These are phyloP conservation scores for Bathelium albidoporum DNA, from an alignment of 495 filamentous ascomycete genomes.

Conservation along the genomic window DNA sequence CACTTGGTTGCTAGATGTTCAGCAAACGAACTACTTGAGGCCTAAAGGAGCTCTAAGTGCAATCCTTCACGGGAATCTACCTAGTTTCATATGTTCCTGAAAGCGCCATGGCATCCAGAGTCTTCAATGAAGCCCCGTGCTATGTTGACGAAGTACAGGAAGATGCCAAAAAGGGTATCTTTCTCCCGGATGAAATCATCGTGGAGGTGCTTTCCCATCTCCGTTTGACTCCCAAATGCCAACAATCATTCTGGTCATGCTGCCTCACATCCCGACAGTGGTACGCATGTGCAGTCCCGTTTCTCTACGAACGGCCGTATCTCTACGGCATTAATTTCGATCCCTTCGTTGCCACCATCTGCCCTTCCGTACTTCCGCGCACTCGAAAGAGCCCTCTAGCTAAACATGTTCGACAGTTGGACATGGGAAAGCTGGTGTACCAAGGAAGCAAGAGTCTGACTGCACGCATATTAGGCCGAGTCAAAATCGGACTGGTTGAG, in stretches of 20 bases:
- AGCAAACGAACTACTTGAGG: too few species aligned
- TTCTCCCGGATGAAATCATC: conserved; percentile 44
- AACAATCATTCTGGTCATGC: conserved; percentile 42
- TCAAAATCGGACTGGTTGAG: conserved; percentile 46
- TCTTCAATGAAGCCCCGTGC: not conserved
- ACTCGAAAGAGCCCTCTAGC: conserved; percentile 46
- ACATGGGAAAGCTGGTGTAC: conserved; percentile 53
- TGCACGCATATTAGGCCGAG: conserved; percentile 50
- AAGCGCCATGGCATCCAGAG: not conserved
- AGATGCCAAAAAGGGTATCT: not conserved
- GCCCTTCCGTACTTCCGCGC: conserved; percentile 48
- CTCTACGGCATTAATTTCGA: conserved; percentile 46
- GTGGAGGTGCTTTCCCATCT: conserved; percentile 33
- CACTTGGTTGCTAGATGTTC: too few species aligned
- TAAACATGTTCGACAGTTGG: conserved; percentile 44
- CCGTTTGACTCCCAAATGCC: conserved; percentile 20
- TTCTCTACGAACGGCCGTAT: conserved; percentile 46
- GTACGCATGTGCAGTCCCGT: conserved; percentile 47
- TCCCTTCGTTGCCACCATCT: conserved; percentile 51
- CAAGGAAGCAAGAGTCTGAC: conserved; percentile 55
- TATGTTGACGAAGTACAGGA: not conserved
- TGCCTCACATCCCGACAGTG: conserved; percentile 53
- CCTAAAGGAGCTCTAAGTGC: too few species aligned
- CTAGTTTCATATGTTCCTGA: not conserved
- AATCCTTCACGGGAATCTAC: too few species aligned